These are phyloP conservation scores for Arthrobotrys entomopaga DNA, from an alignment of 2,329 filamentous ascomycete genomes.

Conservation along the genomic window DNA sequence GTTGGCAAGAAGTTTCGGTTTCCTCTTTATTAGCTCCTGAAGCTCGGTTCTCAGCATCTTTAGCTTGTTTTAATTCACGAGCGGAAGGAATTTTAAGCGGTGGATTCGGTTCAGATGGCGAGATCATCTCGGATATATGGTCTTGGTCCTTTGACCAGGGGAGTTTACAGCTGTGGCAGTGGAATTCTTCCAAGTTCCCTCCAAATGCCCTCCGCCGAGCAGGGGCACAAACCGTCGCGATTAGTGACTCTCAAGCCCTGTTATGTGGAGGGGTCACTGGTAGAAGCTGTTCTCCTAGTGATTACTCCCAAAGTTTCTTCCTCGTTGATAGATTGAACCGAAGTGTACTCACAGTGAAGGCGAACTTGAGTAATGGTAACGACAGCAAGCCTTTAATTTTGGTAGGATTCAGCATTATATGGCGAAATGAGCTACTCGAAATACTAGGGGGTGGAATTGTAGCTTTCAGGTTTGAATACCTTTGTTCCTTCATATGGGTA, in stretches of 20 bases:
- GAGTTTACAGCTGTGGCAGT: constrained; percentile 3
- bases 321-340: constrained; percentile 11
- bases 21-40: constrained; percentile 62
- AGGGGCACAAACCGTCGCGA: constrained; percentile 66
- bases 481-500: too few relatives aligned
- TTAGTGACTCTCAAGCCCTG: constrained; percentile 52
- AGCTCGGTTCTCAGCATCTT: constrained; percentile 69
- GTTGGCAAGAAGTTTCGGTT: constrained; percentile 66
- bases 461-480: constrained; percentile 33
- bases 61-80: constrained; percentile 58
- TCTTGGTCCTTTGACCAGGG: constrained; percentile 24
- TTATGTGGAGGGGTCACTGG: constrained; percentile 58
- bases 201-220: constrained; percentile 13
- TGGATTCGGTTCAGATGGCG: constrained; percentile 22
- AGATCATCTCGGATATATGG: constrained; percentile 31
- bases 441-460: constrained; percentile 45
- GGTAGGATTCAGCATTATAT: constrained; percentile 29
- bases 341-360: not conserved
- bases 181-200: not conserved
- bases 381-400: constrained; percentile 13
- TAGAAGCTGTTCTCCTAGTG: constrained; percentile 20
- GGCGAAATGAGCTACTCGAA: constrained; percentile 31
- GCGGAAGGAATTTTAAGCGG: constrained; percentile 15
- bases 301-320: constrained; percentile 28
- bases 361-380: not conserved